phyloP scores from a whole-genome alignment of 2,329 filamentous ascomycete species.

The Colletotrichum sojae region DNA sequence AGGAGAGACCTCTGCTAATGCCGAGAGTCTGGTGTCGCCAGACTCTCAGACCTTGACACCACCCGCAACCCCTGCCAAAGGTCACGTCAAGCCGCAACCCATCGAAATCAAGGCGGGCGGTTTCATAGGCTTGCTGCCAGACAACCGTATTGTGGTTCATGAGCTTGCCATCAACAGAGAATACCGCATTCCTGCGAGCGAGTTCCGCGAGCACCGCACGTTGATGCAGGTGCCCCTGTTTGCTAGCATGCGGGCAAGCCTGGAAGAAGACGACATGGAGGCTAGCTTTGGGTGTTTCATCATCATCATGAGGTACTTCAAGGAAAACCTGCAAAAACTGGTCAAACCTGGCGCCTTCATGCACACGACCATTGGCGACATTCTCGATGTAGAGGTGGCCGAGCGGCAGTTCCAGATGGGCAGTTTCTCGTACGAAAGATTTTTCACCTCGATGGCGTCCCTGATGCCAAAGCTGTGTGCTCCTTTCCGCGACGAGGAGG shows the following conservation, averaged over 20 bases:
- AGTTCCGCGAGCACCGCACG: constrained; percentile 71
- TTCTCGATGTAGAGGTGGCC: constrained; percentile 81
- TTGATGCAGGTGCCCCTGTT: constrained; percentile 65
- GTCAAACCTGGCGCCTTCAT: constrained; percentile 80
- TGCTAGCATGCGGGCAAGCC: constrained; percentile 72
- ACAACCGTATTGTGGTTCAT: constrained; percentile 82
- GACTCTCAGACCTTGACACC: constrained; percentile 67
- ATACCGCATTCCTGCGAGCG: constrained; percentile 77
- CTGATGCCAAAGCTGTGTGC: constrained; percentile 86
- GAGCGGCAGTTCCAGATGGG: constrained; percentile 78
- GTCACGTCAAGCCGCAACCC: constrained; percentile 56
- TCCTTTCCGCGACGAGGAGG: constrained; percentile 83
- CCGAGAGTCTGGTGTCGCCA: constrained; percentile 54
- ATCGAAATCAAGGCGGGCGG: constrained; percentile 52
- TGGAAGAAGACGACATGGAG: constrained; percentile 75
- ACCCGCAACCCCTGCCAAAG: constrained; percentile 63
- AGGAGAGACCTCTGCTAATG: constrained; percentile 54
- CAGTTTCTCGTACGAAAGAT: constrained; percentile 84
- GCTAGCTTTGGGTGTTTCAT: constrained; percentile 78
- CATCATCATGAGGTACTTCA: constrained; percentile 78
- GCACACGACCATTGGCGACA: constrained; percentile 81
- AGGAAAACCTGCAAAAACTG: constrained; percentile 79
- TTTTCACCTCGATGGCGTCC: constrained; percentile 82
- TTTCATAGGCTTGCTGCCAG: constrained; percentile 72
- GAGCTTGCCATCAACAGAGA: constrained; percentile 86